Evolutionary conservation across 306 rosid species (phyloP).

Genomic region (Trifolium fragiferum): DNA sequence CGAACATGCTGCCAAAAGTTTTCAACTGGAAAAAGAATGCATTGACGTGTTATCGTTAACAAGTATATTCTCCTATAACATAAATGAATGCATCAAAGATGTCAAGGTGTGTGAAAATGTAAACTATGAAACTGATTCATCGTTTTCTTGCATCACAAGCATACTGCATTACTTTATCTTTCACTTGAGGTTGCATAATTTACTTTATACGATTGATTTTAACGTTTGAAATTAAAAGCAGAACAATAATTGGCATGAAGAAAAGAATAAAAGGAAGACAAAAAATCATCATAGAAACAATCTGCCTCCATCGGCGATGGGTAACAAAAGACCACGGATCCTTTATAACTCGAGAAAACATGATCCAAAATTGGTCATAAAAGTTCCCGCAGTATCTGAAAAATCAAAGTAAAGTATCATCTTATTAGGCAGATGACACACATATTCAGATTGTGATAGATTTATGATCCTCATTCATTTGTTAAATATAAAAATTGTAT

Average conservation of each 20-base stretch:
- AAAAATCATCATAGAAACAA: slow-evolving; percentile 24
- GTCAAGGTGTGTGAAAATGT: slow-evolving; percentile 26
- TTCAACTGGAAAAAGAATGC: slow-evolving; percentile 38
- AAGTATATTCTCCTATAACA: slow-evolving; percentile 10
- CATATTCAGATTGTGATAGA: not conserved
- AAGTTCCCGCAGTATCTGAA: slow-evolving; percentile 14
- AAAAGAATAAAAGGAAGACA: not conserved
- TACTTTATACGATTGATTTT: not conserved
- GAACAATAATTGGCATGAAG: slow-evolving; percentile 2
- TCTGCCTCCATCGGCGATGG: not conserved
- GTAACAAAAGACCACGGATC: not conserved
- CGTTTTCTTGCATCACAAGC: slow-evolving; percentile 17
- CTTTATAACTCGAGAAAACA: slow-evolving; percentile 18
- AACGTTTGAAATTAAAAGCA: slow-evolving; percentile 22
- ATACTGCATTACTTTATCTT: slow-evolving; percentile 7
- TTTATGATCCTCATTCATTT: not conserved
- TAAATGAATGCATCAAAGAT: slow-evolving; percentile 33
- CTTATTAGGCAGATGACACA: not conserved
- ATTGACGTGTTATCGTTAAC: not conserved
- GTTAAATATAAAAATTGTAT: not conserved
- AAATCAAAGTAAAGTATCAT: not conserved
- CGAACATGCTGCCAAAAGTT: slow-evolving; percentile 44
- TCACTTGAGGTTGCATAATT: not conserved
- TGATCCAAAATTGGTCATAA: not conserved
- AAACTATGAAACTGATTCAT: not conserved